Base-by-base conservation (phyloP, 371 early-diverging fungal genomes). In the Mortierella sp. region DNA sequence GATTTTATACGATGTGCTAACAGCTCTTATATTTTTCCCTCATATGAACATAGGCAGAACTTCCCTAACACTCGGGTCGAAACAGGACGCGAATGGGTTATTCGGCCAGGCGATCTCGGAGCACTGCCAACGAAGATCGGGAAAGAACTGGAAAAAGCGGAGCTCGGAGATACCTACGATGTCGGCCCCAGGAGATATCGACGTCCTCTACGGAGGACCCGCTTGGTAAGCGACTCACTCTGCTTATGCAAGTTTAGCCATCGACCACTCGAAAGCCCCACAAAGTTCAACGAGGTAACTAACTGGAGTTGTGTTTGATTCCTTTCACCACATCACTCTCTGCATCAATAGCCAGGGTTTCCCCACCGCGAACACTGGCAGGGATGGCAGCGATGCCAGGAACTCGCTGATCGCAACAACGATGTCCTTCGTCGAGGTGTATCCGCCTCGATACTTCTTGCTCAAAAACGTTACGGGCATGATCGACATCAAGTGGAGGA, bases 121-220 rank as follows among this genome's bases (percentile, higher is more conserved):
- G 26, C 81, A 88, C n/a, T n/a, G n/a, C n/a, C n/a, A n/a, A n/a
- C n/a, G n/a, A n/a, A n/a, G n/a, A n/a, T n/a, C n/a, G n/a, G n/a
- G n/a, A n/a, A n/a, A n/a, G n/a, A n/a, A n/a, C n/a, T 22, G 79
- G 80, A 10, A 71, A 31, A 19, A 19, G 19, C 37, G 10, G 9
- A 22, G 37, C 9, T 2, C 6, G 1, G 61, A 34, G 88, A 86
- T 13, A 72, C 73, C 86, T 29, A 85, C 78, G 0, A 90, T 91
- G 88, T 92, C 92, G 2, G 73, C 68, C 24, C 91, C 90, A 0
- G 91, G 89, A 26, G 87, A 88, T 24, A 89, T 92, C 16, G 91
- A 91, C 73, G 86, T 93, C 64, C 90, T 93, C 39, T 93, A 92
- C 72, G 91, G 93, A 70, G 93, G 93, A 1, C 93, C 93, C 9